These are phyloP conservation scores for Rhizophagus prolifer DNA, from an alignment of 192 early-diverging fungal genomes.

Conservation along the genomic window DNA sequence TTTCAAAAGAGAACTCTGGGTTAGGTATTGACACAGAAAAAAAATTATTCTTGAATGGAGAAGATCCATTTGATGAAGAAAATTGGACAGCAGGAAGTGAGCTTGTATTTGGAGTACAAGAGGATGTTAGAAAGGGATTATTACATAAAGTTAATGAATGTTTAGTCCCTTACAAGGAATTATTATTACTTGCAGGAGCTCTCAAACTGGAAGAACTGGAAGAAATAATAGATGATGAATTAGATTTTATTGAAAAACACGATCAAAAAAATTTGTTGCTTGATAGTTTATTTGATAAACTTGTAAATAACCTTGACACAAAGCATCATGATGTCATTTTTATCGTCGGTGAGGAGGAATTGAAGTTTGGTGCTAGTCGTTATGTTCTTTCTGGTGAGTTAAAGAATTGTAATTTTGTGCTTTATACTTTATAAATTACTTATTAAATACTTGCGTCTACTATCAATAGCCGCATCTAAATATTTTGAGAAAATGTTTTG, in stretches of 20 bases:
- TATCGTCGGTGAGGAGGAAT: background rate
- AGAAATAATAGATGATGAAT: background rate
- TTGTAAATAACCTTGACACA: background rate
- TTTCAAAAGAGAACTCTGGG: background rate
- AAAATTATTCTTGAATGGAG: slow-evolving; percentile 16
- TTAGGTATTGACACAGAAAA: background rate
- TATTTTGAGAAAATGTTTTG: background rate
- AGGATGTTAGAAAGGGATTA: background rate
- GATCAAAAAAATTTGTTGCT: background rate
- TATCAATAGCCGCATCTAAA: background rate
- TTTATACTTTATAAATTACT: background rate
- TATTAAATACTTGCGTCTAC: background rate
- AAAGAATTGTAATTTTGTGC: background rate
- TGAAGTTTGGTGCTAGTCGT: background rate
- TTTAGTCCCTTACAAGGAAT: background rate
- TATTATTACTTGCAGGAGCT: background rate
- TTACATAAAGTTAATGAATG: slow-evolving; percentile 8
- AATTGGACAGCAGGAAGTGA: slow-evolving; percentile 5
- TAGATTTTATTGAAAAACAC: background rate
- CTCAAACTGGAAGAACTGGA: background rate
- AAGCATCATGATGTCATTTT: slow-evolving; percentile 8
- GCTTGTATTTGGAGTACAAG: background rate
- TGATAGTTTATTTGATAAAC: background rate
- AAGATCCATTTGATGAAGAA: slow-evolving; percentile 10
- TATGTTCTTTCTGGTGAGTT: slow-evolving; percentile 13